These are phyloP conservation scores for Beta macrorhiza DNA, from an alignment of 179 eudicot genomes.

Conservation along the genomic window DNA sequence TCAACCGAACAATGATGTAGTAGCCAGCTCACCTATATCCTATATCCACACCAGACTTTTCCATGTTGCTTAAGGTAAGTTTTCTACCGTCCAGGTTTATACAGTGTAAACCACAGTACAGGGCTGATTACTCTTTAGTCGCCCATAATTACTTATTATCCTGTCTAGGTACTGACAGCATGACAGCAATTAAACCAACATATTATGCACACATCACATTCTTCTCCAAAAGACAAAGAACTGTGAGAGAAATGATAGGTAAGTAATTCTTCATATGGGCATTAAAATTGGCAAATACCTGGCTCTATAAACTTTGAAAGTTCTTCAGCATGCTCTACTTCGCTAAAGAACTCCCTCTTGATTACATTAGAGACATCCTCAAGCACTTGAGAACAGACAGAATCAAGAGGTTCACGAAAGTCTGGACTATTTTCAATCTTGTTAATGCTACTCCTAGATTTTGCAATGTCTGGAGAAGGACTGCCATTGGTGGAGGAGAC, in stretches of 20 bases:
- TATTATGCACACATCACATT: background rate
- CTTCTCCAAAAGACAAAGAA: background rate
- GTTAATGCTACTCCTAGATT: slow-evolving; percentile 37
- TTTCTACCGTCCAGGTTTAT: background rate
- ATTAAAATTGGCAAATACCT: slow-evolving; percentile 45
- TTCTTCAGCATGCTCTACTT: slow-evolving; percentile 83
- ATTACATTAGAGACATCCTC: slow-evolving; percentile 57
- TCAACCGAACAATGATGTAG: background rate
- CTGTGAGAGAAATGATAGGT: background rate
- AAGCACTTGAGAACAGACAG: slow-evolving; percentile 35
- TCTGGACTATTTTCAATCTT: slow-evolving; percentile 47
- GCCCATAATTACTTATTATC: background rate
- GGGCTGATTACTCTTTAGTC: background rate
- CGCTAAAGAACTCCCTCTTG: slow-evolving; percentile 69
- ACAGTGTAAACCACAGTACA: background rate
- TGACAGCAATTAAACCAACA: no score
- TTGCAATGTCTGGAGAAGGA: slow-evolving; percentile 44
- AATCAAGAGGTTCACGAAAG: slow-evolving; percentile 38
- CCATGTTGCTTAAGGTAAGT: background rate
- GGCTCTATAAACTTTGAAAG: slow-evolving; percentile 65
- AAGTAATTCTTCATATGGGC: slow-evolving; percentile 4
- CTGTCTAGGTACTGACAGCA: background rate
- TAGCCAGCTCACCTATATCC: background rate
- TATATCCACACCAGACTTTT: background rate
- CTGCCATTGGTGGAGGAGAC: slow-evolving; percentile 73